Conservation (phyloP, 768 basidiomycete species). For the Kwoniella pini region DNA sequence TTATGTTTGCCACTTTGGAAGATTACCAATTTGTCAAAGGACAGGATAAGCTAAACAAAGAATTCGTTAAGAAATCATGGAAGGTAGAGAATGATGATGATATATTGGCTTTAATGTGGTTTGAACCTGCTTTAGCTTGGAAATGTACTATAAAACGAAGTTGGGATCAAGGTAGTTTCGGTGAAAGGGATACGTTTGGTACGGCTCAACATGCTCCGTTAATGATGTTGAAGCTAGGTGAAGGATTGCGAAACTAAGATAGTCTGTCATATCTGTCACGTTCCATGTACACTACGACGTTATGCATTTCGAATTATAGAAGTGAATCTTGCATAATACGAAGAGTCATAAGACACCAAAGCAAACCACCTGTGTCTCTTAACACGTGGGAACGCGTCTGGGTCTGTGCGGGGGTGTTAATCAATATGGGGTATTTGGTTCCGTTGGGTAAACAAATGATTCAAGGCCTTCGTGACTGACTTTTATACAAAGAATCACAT, state of each 20-base stretch:
- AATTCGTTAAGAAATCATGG: conserved; percentile 4
- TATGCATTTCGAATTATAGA: too few species aligned
- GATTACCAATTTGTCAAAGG: conserved; percentile 10
- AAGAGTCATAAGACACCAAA: too few species aligned
- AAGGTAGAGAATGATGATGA: conserved; percentile 8
- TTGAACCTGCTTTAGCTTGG: conserved; percentile 11
- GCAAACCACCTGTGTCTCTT: too few species aligned
- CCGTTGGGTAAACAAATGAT: too few species aligned
- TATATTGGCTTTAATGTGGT: conserved; percentile 17
- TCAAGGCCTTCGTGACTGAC: too few species aligned
- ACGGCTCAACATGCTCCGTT: conserved; percentile 4
- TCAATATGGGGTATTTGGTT: too few species aligned
- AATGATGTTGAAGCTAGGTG: neutral
- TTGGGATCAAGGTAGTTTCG: conserved; percentile 1
- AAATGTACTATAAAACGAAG: conserved; percentile 15
- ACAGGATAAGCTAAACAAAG: neutral
- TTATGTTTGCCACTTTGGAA: conserved; percentile 14
- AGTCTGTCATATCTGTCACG: too few species aligned
- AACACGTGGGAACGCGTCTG: too few species aligned
- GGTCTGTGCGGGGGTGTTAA: too few species aligned
- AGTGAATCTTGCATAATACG: too few species aligned
- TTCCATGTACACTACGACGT: too few species aligned
- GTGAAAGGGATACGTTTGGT: conserved; percentile 4
- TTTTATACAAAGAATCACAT: too few species aligned
- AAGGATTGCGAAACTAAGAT: neutral